phyloP scores from a whole-genome alignment of 2,329 filamentous ascomycete genomes.

The Ceratocystis albifundus region DNA sequence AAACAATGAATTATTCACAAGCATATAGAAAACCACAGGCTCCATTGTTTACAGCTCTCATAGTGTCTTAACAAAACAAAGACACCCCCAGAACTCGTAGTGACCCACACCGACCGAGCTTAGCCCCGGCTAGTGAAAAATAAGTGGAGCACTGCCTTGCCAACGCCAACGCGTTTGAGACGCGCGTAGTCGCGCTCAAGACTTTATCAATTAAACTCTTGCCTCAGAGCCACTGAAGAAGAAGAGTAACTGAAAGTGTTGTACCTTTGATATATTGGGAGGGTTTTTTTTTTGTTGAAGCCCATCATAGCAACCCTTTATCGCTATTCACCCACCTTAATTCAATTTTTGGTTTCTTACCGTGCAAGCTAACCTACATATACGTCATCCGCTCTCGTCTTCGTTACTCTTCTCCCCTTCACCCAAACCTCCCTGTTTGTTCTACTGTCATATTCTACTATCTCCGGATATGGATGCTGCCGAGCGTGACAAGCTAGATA shows the following conservation, averaged over 20 bases:
- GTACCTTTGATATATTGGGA: neutral
- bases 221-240: too few species aligned
- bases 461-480: constrained; percentile 37
- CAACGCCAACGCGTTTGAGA: neutral
- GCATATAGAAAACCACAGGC: neutral
- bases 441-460: neutral
- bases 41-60: neutral
- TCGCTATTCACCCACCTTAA: too few species aligned
- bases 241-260: neutral
- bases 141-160: neutral
- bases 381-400: too few species aligned
- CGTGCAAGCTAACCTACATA: too few species aligned
- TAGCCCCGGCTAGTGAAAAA: neutral
- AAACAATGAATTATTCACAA: too few species aligned
- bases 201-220: constrained; percentile 5
- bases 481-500: constrained; percentile 38
- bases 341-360: too few species aligned
- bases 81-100: neutral
- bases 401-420: neutral
- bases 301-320: too few species aligned
- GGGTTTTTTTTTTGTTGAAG: too few species aligned
- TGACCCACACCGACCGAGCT: neutral
- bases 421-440: neutral
- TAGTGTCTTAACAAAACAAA: neutral
- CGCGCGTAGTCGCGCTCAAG: neutral